A percentile compares a stretch with the other conserved stretches of the same genome.
These are phyloP conservation scores for Coniochaeta sp. DNA, from an alignment of 2,329 filamentous ascomycete genomes.

Conservation along the genomic window DNA sequence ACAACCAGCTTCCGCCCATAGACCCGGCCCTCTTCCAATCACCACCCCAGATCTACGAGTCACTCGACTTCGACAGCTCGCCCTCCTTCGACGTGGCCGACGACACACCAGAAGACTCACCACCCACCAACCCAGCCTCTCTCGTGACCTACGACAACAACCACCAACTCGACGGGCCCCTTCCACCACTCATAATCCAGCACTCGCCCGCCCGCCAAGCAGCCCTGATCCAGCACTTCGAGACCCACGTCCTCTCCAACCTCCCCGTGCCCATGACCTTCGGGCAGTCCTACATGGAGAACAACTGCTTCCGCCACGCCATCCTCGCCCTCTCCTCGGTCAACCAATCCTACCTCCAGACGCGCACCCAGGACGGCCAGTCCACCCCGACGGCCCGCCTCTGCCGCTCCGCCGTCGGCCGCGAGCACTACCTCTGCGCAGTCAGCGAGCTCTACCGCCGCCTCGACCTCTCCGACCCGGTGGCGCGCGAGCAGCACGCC, in stretches of 20 bases:
- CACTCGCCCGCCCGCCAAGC: neutral
- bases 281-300: neutral
- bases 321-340: neutral
- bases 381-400: neutral
- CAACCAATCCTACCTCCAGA: neutral
- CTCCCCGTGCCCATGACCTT: slow-evolving; percentile 1
- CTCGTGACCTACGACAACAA: neutral
- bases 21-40: neutral
- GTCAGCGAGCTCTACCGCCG: neutral
- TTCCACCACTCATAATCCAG: neutral
- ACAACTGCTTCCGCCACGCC: slow-evolving; percentile 1
- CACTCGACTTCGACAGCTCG: neutral
- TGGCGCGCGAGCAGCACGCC: neutral
- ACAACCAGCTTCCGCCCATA: neutral
- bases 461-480: neutral
- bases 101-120: neutral
- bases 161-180: neutral
- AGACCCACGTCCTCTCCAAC: neutral
- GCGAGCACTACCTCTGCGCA: neutral
- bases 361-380: neutral
- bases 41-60: neutral
- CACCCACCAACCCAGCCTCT: neutral
- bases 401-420: neutral
- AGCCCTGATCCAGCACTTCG: neutral
- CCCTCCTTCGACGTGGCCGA: neutral